Percentiles rank a stretch among this genome's conserved stretches.
These are phyloP conservation scores for Pichia insulana DNA, from an alignment of 805 yeast species.

Conservation along the genomic window DNA sequence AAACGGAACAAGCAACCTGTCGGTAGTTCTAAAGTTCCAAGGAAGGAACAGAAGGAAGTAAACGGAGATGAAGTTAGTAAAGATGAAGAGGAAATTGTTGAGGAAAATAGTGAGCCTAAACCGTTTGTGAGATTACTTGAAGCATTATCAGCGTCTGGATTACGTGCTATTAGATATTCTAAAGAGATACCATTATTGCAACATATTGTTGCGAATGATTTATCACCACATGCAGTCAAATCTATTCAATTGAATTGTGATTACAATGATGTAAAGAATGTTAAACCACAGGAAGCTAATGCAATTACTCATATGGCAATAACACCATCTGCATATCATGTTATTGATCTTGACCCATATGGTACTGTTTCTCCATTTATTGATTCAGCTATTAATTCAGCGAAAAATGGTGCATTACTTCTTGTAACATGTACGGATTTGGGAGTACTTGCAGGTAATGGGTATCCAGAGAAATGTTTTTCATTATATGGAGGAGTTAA, in stretches of 20 bases:
- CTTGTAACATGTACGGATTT: conserved; percentile 94
- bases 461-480: conserved; percentile 95
- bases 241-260: conserved; percentile 65
- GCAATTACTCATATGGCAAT: conserved; percentile 78
- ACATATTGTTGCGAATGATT: conserved; percentile 80
- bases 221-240: conserved; percentile 76
- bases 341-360: conserved; percentile 92
- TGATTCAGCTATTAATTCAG: conserved; percentile 80
- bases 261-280: conserved; percentile 54
- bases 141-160: conserved; percentile 91
- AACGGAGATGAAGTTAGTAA: conserved; percentile 6
- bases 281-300: conserved; percentile 71
- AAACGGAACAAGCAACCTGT: conserved; percentile 20
- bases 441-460: conserved; percentile 91
- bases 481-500: conserved; percentile 92
- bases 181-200: conserved; percentile 77
- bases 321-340: conserved; percentile 53
- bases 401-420: conserved; percentile 78
- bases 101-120: conserved; percentile 6
- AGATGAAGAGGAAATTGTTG: conserved; percentile 4
- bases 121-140: conserved; percentile 69
- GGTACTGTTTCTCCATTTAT: conserved; percentile 96
- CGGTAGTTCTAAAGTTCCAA: conserved; percentile 12
- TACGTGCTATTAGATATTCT: conserved; percentile 88
- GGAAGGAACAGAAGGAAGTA: conserved; percentile 11